Evolutionary conservation across 805 yeast species (phyloP), one percentile per base, ranked within the genome.

Genomic region (Candida peoriensis): DNA sequence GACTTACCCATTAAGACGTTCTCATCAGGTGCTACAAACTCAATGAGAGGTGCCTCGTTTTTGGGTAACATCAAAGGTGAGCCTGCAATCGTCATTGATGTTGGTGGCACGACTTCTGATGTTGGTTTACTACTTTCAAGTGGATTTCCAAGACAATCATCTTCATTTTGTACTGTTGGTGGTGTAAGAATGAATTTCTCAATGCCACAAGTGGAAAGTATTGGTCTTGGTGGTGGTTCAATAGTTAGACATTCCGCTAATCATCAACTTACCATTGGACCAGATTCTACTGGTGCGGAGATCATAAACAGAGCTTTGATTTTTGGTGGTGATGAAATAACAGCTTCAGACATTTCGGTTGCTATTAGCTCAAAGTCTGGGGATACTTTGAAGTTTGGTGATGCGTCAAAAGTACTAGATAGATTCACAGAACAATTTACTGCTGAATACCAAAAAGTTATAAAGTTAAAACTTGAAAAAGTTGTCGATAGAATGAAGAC

Each of bases 171-270:
- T 1, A 44, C 46, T 25, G 64, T 70, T 30, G 74, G 74, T 12
- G 75, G 75, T 29, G 76, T 70, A 3, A 54, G 66, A 38, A 68
- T 65, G 58, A 65, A 64, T 39, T 63, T 70, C 34, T 59, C 73
- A 3, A 70, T 68, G 74, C 74, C 75, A 7, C 73, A 68, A 21
- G 73, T 66, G 14, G 73, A 66, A 43, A 61, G 69, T 40, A 61
- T 71, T 35, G 76, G 76, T 1, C 55, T 70, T 4, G 76, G 76
- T 22, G 75, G 75, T 36, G 76, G 76, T 3, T 70, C 75, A 3
- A 57, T 66, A 14, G 70, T 70, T 8, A 46, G 68, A 30, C 52
- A 44, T 12, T 39, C 39, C 2, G 46, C 43, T 18, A 48, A 35
- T 4, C 24, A 37, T 2, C n/a, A n/a, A n/a, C 29, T 66, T 4